Conservation (phyloP, 495 filamentous ascomycete genomes). For the Aspergillus ellipticus region DNA sequence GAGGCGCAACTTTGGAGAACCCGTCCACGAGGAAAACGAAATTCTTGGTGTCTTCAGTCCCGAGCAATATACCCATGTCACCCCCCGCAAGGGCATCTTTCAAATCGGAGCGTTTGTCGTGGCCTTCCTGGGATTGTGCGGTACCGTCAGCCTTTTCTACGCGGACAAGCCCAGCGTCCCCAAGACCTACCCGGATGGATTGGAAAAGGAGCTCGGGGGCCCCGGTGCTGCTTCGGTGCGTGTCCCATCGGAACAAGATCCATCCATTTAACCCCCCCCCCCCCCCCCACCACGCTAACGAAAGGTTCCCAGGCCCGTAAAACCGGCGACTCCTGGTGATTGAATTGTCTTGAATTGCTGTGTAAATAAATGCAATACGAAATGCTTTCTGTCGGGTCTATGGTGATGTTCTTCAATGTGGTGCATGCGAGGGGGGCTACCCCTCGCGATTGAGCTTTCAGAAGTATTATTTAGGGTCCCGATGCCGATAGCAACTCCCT, state of each 20-base stretch:
- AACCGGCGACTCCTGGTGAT: constrained; percentile 42
- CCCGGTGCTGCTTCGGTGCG: constrained; percentile 42
- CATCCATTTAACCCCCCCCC: too few relatives aligned
- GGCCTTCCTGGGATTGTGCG: constrained; percentile 64
- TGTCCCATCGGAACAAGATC: background rate
- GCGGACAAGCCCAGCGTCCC: constrained; percentile 81
- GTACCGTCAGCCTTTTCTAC: constrained; percentile 67
- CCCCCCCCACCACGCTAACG: background rate
- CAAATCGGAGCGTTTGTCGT: constrained; percentile 74
- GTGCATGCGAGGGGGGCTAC: constrained; percentile 12
- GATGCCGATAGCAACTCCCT: background rate
- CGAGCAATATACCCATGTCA: constrained; percentile 84
- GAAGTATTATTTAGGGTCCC: background rate
- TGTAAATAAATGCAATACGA: constrained; percentile 48
- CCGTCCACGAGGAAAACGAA: constrained; percentile 95
- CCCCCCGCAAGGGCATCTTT: constrained; percentile 63
- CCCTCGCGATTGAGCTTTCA: background rate
- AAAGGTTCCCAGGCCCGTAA: constrained; percentile 37
- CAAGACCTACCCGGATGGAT: constrained; percentile 74
- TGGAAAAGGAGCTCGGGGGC: constrained; percentile 85
- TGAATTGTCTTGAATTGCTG: constrained; percentile 20
- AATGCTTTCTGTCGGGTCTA: constrained; percentile 32
- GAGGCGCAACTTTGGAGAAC: constrained; percentile 91
- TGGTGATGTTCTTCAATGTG: constrained; percentile 25
- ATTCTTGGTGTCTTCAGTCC: constrained; percentile 86